A percentile compares a stretch with the other conserved stretches of the same genome.
Conservation (phyloP, 192 early-diverging fungal species). For the Chytriomyces confervae region DNA sequence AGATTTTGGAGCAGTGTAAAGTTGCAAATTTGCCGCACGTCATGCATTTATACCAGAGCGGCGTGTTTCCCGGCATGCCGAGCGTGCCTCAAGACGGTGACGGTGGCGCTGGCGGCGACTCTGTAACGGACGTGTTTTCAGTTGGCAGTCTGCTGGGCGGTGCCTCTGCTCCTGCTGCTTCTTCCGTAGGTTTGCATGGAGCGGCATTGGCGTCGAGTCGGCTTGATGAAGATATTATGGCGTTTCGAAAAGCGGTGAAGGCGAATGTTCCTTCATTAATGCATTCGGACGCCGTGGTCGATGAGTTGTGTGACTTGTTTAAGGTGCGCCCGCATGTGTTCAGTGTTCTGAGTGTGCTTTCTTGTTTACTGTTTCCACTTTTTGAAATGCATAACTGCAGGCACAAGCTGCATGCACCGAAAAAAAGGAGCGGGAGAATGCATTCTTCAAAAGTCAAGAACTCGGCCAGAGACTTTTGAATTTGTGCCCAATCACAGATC, state of each 20-base stretch:
- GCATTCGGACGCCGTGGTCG: not conserved
- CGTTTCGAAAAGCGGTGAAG: conserved; percentile 5
- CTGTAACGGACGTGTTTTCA: not conserved
- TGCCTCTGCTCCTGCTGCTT: not conserved
- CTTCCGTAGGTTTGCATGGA: not conserved
- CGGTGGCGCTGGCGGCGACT: not conserved
- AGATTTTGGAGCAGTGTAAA: conserved; percentile 20
- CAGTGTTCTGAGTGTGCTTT: too few relatives aligned
- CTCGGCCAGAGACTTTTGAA: not conserved
- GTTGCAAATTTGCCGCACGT: conserved; percentile 3
- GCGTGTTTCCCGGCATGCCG: not conserved
- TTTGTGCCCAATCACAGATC: not conserved
- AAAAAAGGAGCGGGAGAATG: not conserved
- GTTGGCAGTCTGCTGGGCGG: not conserved
- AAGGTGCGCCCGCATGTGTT: not conserved
- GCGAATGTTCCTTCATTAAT: conserved; percentile 1
- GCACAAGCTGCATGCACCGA: not conserved
- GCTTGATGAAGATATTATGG: not conserved
- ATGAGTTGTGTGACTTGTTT: conserved; percentile 20
- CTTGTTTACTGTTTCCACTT: too few relatives aligned
- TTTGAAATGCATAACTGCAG: too few relatives aligned
- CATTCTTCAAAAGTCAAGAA: not conserved
- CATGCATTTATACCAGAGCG: not conserved
- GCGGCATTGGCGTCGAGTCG: not conserved
- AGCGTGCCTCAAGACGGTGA: not conserved